Percentiles rank a stretch among this genome's conserved stretches.
Evolutionary conservation across 768 basidiomycete species (phyloP).

Genomic region (Suillus luteus): DNA sequence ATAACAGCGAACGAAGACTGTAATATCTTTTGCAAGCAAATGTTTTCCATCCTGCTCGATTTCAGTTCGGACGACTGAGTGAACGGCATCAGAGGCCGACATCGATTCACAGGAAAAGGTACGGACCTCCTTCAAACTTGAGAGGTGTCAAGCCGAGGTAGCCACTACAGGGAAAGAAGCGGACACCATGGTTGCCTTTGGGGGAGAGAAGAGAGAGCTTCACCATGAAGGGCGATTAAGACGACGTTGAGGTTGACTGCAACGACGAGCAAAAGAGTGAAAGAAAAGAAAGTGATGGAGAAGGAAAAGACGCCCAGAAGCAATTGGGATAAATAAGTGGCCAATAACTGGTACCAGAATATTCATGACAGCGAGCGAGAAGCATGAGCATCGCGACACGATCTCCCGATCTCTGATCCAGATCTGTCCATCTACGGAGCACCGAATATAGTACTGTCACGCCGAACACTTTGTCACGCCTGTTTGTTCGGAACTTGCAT

Average conservation of each 20-base stretch:
- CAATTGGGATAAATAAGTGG: conserved; percentile 36
- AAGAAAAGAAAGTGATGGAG: conserved; percentile 18
- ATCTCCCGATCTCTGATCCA: conserved; percentile 11
- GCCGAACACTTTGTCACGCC: conserved; percentile 4
- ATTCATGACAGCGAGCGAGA: conserved; percentile 28
- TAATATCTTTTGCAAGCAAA: conserved; percentile 65
- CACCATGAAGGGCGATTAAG: conserved; percentile 52
- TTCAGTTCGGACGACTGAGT: conserved; percentile 65
- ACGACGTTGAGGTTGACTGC: conserved; percentile 6
- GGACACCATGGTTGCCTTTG: conserved; percentile 69
- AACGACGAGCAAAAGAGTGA: conserved; percentile 21
- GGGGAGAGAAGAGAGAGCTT: conserved; percentile 65
- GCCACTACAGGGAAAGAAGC: conserved; percentile 75
- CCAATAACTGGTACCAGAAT: conserved; percentile 33
- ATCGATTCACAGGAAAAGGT: conserved; percentile 10
- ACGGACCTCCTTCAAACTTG: conserved; percentile 74
- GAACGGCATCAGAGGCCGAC: conserved; percentile 14
- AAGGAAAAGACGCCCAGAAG: conserved; percentile 31
- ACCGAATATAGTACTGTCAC: conserved; percentile 19
- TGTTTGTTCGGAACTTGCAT: not conserved
- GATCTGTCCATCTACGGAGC: conserved; percentile 1
- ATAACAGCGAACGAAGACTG: conserved; percentile 81
- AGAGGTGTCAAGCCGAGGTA: conserved; percentile 82
- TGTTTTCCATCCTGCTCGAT: conserved; percentile 71
- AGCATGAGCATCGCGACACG: conserved; percentile 26